Evolutionary conservation across 2,329 filamentous ascomycete species (phyloP).

Genomic region (Trichoderma gracile): DNA sequence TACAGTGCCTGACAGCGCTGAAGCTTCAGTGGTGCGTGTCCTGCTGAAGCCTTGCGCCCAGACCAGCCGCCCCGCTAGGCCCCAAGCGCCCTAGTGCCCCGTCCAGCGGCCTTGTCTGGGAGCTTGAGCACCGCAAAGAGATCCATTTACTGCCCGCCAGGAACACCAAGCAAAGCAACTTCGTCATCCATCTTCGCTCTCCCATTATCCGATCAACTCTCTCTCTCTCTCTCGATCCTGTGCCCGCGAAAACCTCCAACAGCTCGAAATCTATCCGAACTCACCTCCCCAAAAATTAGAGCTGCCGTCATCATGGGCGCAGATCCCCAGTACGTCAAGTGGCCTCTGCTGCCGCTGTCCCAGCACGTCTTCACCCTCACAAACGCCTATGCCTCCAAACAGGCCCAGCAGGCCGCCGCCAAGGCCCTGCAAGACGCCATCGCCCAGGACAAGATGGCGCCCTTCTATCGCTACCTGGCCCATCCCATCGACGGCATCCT

Average conservation of each 20-base stretch:
- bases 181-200: conserved; percentile 19
- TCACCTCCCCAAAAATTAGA: background rate
- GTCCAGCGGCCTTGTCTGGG: conserved; percentile 14
- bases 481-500: conserved; percentile 81
- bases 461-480: conserved; percentile 80
- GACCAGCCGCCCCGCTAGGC: conserved; percentile 17
- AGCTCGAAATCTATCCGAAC: background rate
- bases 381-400: conserved; percentile 69
- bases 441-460: conserved; percentile 80
- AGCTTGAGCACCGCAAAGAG: conserved; percentile 11
- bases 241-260: no score
- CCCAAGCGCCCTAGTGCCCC: conserved; percentile 3
- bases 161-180: conserved; percentile 10
- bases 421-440: conserved; percentile 82
- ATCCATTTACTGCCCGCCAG: background rate
- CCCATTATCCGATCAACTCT: background rate
- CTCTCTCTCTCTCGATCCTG: background rate
- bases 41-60: conserved; percentile 28
- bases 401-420: conserved; percentile 67
- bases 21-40: conserved; percentile 25
- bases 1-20: background rate
- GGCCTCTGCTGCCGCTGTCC: conserved; percentile 76
- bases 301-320: conserved; percentile 62
- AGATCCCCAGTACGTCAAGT: conserved; percentile 84
- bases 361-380: conserved; percentile 87